A percentile compares a stretch with the other conserved stretches of the same genome.
These are phyloP conservation scores for Thelonectria blattea DNA, from an alignment of 2,329 filamentous ascomycete genomes.

Conservation along the genomic window DNA sequence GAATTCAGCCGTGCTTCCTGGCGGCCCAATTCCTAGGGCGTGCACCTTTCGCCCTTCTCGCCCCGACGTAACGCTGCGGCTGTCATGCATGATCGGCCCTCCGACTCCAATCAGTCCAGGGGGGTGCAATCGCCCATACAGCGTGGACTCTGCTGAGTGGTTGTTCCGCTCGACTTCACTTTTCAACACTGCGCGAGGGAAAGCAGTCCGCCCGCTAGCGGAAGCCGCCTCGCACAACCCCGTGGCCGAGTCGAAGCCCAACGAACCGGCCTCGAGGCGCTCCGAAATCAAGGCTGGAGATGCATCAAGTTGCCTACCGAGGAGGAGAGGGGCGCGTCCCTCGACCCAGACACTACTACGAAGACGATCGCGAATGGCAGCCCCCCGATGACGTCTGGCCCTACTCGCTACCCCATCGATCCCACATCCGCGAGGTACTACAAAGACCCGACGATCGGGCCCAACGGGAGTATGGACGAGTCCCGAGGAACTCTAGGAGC, in stretches of 20 bases:
- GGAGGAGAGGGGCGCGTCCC: slow-evolving; percentile 36
- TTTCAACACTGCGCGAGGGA: slow-evolving; percentile 23
- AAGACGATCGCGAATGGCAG: slow-evolving; percentile 37
- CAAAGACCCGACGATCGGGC: slow-evolving; percentile 43
- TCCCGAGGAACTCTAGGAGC: slow-evolving; percentile 33
- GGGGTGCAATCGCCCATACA: slow-evolving; percentile 36
- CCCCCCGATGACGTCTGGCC: slow-evolving; percentile 35
- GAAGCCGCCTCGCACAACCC: slow-evolving; percentile 27
- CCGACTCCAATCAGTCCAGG: slow-evolving; percentile 39
- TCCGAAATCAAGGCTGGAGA: slow-evolving; percentile 42
- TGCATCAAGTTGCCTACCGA: slow-evolving; percentile 40
- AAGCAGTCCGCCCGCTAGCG: slow-evolving; percentile 25
- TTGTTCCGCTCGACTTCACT: slow-evolving; percentile 31
- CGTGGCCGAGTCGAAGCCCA: slow-evolving; percentile 37
- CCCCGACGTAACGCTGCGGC: slow-evolving; percentile 39
- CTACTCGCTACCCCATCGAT: slow-evolving; percentile 39
- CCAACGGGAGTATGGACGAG: slow-evolving; percentile 33
- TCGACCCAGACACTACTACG: slow-evolving; percentile 38
- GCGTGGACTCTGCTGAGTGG: slow-evolving; percentile 40
- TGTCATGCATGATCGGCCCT: slow-evolving; percentile 41
- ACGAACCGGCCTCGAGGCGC: slow-evolving; percentile 32
- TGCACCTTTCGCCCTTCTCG: slow-evolving; percentile 26
- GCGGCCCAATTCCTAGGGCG: slow-evolving; percentile 39
- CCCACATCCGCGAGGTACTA: slow-evolving; percentile 41
- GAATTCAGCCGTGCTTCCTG: slow-evolving; percentile 22